Evolutionary conservation across 1,284 basidiomycete genomes (phyloP), one percentile per base, ranked within the genome.

Genomic region (Melampsora larici-populina): DNA sequence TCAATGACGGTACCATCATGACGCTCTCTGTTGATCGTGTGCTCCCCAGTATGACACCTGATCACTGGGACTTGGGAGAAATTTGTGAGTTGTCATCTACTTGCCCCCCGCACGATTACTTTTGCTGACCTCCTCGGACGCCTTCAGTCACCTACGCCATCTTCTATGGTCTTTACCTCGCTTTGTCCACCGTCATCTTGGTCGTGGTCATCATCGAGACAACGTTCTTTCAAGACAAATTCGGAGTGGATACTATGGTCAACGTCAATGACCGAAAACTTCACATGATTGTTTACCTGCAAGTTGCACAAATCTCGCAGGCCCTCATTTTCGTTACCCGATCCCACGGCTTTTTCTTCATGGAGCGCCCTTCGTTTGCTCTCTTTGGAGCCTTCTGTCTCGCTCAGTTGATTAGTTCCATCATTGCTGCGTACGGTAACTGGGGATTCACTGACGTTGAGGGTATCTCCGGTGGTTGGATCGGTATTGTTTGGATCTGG

Each of bases 281-380:
- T 13, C 91, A 92, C 86, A 89, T 88, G 85, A 88, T 93, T 81
- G 86, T 92, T 79, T 93, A 94, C 87, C 89, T 94, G 80, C 91
- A 94, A 85, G 95, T 97, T 80, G 95, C 95, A 81, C 94, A 97
- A 86, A 97, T 97, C 86, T 97, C 95, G 78, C 95, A 98, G 85
- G 95, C 95, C 3, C 88, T 98, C 79, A 97, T 97, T 88, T 97
- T 97, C 87, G 89, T 96, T 85, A 97, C 94, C 49, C 93, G 94
- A 87, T 91, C 94, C 81, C 95, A 97, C 85, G 89, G 92, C 33
- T 96, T 93, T 88, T 98, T 94, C 89, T 97, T 96, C 89, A 94
- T 93, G 91, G 95, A 97, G 86, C 90, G 94, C 80, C 95, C 94
- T 40, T 96, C 94, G 68, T 86, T 88, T 71, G 95, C 95, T 65